These are phyloP conservation scores for Achaetomium macrosporum DNA, from an alignment of 2,329 filamentous ascomycete species.

Conservation along the genomic window DNA sequence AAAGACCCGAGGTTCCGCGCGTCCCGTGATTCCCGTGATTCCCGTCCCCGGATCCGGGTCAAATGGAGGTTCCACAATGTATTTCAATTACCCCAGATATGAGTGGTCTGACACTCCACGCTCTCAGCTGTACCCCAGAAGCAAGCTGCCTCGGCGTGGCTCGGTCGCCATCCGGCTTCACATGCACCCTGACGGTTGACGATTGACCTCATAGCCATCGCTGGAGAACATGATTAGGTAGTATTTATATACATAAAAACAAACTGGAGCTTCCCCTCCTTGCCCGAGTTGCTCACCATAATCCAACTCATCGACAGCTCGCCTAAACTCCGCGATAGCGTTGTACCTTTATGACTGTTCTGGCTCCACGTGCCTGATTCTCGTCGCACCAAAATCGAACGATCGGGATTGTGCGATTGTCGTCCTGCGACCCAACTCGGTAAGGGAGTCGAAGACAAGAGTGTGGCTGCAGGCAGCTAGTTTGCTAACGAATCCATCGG, in stretches of 20 bases:
- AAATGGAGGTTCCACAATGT: neutral
- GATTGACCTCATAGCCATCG: constrained; percentile 6
- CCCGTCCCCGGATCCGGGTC: too few species aligned
- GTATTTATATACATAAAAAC: neutral
- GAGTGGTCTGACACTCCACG: neutral
- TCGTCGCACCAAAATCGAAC: constrained; percentile 14
- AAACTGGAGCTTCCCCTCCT: neutral
- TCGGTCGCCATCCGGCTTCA: constrained; percentile 21
- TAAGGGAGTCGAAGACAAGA: constrained; percentile 12
- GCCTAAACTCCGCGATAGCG: neutral
- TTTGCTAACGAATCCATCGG: neutral
- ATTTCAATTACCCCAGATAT: constrained; percentile 4
- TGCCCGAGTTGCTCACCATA: neutral
- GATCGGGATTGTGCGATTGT: constrained; percentile 7
- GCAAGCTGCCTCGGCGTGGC: constrained; percentile 22
- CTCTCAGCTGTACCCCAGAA: neutral
- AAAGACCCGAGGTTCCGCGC: too few species aligned
- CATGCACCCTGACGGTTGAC: constrained; percentile 18
- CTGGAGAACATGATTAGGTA: neutral
- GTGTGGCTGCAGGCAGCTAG: constrained; percentile 2
- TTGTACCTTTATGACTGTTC: neutral
- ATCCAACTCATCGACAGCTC: too few species aligned
- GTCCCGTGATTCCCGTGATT: too few species aligned
- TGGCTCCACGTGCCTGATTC: constrained; percentile 6
- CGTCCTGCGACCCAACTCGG: constrained; percentile 10